Base-by-base conservation (phyloP, 2,329 filamentous ascomycete species). In the Monilinia vaccinii-corymbosi region DNA sequence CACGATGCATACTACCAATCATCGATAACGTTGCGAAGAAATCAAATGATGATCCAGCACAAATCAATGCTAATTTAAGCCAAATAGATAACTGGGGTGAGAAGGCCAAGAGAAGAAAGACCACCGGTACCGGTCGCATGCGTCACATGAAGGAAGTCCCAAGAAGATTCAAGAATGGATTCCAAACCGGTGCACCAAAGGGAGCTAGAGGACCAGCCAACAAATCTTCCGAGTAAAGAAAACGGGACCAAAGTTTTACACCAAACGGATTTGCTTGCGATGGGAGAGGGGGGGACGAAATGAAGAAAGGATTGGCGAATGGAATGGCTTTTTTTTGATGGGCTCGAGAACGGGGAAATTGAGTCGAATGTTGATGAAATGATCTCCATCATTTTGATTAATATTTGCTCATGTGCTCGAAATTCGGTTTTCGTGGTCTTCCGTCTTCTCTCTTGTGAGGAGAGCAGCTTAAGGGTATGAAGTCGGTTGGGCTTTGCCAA, bases 101-200 rank as follows among this genome's bases (percentile, higher is more conserved):
- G 86, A 99, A 99, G 89, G 93, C 92, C 74, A 97, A 97, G 91
- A 85, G 94, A 79, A 95, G 94, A 88, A 97, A 97, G 92, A 97
- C 93, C 75, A 93, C 89, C 77, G 94, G 94, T 74, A 93, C 91
- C 75, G 94, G 94, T 78, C 90, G 94, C 79, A 94, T 92, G 87
- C 86, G 91, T 76, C 90, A 92, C 82, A 85, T 99, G 77, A 96
- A 95, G 85, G 84, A 83, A 74, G 87, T 99, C 76, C 82, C 91
- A 76, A 88, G 94, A 78, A 86, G 86, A 81, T 96, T 96, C 87
- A 91, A 88, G 84, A 99, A 99, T 82, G 92, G 91, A 73, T 99
- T 99, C 90, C 93, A 89, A 82, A 85, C 80, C 71, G 94, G 94
- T 75, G 78, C 83, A 72, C 91, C 91, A 76, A 92, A 95, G 83